phyloP scores from a whole-genome alignment of 2,329 filamentous ascomycete species.

The Sarocladium oryzae region DNA sequence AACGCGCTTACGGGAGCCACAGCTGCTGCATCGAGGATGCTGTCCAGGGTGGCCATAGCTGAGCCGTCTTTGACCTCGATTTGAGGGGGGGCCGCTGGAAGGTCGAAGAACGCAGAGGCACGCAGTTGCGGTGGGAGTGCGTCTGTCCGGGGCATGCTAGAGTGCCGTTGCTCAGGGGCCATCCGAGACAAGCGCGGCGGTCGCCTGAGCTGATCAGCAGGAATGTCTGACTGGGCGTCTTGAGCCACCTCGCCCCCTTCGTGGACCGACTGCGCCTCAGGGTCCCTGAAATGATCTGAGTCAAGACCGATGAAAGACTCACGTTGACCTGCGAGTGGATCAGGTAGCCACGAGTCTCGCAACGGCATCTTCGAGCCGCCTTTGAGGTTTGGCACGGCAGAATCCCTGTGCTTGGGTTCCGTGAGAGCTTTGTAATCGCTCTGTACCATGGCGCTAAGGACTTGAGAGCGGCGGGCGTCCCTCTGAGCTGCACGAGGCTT shows the following conservation, averaged over 20 bases:
- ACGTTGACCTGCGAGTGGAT: constrained; percentile 34
- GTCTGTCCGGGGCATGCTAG: constrained; percentile 22
- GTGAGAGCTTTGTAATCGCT: constrained; percentile 12
- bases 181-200: constrained; percentile 27
- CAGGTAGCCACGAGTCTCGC: constrained; percentile 37
- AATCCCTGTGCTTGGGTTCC: constrained; percentile 13
- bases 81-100: constrained; percentile 46
- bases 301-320: constrained; percentile 25
- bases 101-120: constrained; percentile 87
- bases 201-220: constrained; percentile 21
- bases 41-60: constrained; percentile 82
- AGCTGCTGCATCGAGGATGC: constrained; percentile 84
- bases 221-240: constrained; percentile 13
- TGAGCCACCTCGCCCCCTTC: constrained; percentile 11
- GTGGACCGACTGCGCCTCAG: constrained; percentile 10
- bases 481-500: constrained; percentile 56
- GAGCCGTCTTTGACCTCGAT: constrained; percentile 68
- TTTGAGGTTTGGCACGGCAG: constrained; percentile 17
- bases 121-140: constrained; percentile 73
- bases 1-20: constrained; percentile 85
- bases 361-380: constrained; percentile 13
- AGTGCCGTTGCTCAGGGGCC: constrained; percentile 27
- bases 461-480: constrained; percentile 66
- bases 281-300: constrained; percentile 20
- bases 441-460: constrained; percentile 55